These are phyloP conservation scores for Rhizopus arrhizus DNA, from an alignment of 371 early-diverging fungal species.

Conservation along the genomic window DNA sequence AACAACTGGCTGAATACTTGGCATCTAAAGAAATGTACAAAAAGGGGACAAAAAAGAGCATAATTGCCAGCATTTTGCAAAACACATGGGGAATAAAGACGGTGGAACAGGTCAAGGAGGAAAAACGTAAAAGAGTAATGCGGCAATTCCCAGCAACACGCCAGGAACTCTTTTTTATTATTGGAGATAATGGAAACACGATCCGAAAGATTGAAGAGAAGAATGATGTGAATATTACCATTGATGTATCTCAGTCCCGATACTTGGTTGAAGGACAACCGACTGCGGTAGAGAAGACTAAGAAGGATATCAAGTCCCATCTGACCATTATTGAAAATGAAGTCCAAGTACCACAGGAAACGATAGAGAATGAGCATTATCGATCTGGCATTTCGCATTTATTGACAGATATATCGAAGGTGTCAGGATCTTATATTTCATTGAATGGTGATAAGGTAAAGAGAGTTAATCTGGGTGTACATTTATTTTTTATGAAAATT, in stretches of 20 bases:
- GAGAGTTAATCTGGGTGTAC: neutral
- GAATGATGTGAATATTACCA: conserved; percentile 32
- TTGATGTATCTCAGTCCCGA: conserved; percentile 21
- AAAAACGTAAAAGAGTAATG: conserved; percentile 11
- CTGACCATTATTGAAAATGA: conserved; percentile 20
- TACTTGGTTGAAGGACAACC: conserved; percentile 34
- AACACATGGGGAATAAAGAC: conserved; percentile 31
- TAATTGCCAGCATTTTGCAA: neutral
- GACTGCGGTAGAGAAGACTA: conserved; percentile 22
- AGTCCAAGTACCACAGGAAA: conserved; percentile 16
- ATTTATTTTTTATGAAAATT: neutral
- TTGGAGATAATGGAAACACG: conserved; percentile 37
- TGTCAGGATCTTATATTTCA: conserved; percentile 29
- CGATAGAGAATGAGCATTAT: neutral
- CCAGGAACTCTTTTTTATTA: conserved; percentile 40
- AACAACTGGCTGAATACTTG: conserved; percentile 30
- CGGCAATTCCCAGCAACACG: conserved; percentile 21
- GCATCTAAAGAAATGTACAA: conserved; percentile 15
- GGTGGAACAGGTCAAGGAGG: conserved; percentile 17
- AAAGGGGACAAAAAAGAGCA: conserved; percentile 6
- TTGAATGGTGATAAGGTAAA: conserved; percentile 30
- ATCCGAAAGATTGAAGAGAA: conserved; percentile 31
- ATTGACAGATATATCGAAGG: conserved; percentile 32
- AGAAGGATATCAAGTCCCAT: conserved; percentile 21
- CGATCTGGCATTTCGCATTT: conserved; percentile 10